A percentile compares a stretch with the other conserved stretches of the same genome.
phyloP scores from a whole-genome alignment of 257 asterid species.

The Capsicum rhomboideum region DNA sequence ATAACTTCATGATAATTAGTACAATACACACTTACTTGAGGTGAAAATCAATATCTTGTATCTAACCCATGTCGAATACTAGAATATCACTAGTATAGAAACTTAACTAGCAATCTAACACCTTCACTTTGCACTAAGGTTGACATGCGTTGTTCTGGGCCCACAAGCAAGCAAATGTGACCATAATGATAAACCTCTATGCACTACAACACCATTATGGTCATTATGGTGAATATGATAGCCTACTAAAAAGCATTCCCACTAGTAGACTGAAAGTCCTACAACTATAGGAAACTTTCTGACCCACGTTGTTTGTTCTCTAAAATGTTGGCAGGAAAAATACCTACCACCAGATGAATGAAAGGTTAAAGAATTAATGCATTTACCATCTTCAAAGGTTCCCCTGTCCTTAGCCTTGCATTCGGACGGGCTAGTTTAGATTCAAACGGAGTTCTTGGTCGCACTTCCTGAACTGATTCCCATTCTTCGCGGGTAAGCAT shows the following conservation, averaged over 20 bases:
- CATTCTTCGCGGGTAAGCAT: conserved; percentile 92
- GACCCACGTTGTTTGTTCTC: neutral
- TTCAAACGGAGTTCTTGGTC: conserved; percentile 88
- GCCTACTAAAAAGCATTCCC: neutral
- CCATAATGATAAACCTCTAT: neutral
- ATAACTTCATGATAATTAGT: neutral
- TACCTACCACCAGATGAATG: neutral
- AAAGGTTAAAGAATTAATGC: neutral
- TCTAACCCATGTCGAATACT: neutral
- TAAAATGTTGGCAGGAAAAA: neutral
- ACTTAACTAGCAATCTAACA: neutral
- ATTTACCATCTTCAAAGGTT: conserved; percentile 21
- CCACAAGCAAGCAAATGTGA: neutral
- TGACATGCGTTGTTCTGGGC: neutral
- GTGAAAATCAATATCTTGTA: neutral
- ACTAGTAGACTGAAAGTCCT: neutral
- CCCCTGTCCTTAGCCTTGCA: conserved; percentile 32
- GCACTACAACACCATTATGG: neutral
- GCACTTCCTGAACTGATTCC: conserved; percentile 61
- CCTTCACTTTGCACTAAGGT: neutral
- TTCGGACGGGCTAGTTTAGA: conserved; percentile 75
- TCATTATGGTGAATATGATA: neutral
- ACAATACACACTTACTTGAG: neutral
- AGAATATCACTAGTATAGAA: neutral
- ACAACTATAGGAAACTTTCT: neutral